Conservation (phyloP, 2,329 filamentous ascomycete species). For the Verticillium albo-atrum region DNA sequence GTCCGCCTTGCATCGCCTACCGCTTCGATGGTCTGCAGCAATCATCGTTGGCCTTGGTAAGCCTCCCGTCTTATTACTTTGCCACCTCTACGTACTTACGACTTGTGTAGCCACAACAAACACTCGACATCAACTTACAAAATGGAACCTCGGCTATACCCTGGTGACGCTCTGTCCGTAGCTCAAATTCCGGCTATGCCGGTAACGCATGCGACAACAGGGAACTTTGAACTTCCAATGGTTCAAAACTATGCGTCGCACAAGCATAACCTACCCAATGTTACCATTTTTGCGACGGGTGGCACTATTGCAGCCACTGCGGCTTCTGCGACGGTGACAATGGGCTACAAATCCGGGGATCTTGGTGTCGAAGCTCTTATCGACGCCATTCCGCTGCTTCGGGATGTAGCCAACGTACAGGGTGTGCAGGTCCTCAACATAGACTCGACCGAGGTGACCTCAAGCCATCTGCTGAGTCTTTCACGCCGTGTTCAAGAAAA, state of each 20-base stretch:
- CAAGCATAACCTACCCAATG: slow-evolving; percentile 45
- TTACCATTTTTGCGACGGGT: slow-evolving; percentile 53
- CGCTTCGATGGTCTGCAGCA: background rate
- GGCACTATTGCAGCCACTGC: slow-evolving; percentile 55
- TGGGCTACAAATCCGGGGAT: slow-evolving; percentile 34
- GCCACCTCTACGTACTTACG: background rate
- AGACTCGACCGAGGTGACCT: slow-evolving; percentile 41
- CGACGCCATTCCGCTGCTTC: slow-evolving; percentile 48
- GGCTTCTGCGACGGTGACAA: slow-evolving; percentile 39
- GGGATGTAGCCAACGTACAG: slow-evolving; percentile 48
- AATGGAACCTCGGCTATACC: background rate
- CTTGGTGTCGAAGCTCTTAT: slow-evolving; percentile 47
- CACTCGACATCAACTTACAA: background rate
- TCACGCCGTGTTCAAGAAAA: slow-evolving; percentile 43
- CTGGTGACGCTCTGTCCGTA: background rate
- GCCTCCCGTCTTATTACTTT: background rate
- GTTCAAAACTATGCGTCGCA: slow-evolving; percentile 1
- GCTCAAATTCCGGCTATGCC: background rate
- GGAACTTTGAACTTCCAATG: background rate
- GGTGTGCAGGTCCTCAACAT: slow-evolving; percentile 49
- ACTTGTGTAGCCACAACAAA: background rate
- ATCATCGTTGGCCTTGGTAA: background rate
- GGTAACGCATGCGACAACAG: background rate
- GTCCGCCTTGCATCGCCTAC: background rate
- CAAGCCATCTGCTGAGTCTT: slow-evolving; percentile 41